A percentile compares a stretch with the other conserved stretches of the same genome.
Evolutionary conservation across 73 alveolate species (phyloP).

Genomic region (Durusdinium trenchii): DNA sequence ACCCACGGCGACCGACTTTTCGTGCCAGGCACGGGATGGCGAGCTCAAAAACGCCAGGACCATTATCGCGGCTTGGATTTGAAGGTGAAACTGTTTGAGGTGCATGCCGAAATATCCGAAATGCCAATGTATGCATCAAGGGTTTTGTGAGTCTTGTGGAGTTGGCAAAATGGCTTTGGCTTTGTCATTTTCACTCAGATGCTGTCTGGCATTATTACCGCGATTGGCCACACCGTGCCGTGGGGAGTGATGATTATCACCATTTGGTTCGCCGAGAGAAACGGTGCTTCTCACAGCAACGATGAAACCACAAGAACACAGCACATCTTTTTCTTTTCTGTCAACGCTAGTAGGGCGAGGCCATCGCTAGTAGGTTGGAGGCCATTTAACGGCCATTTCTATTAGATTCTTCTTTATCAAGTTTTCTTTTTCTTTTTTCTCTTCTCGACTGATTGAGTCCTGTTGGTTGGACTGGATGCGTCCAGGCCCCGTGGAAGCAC

Average conservation of each 20-base stretch:
- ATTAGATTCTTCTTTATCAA: no score
- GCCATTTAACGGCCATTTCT: no score
- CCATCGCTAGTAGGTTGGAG: no score
- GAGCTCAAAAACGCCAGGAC: not conserved
- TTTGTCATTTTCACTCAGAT: not conserved
- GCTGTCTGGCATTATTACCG: slow-evolving; percentile 58
- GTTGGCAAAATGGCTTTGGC: not conserved
- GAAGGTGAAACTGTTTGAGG: not conserved
- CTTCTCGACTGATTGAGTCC: no score
- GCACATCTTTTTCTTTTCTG: no score
- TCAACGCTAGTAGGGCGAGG: no score
- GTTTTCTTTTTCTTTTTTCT: no score
- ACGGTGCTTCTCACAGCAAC: no score
- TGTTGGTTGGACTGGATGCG: no score
- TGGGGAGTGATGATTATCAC: slow-evolving; percentile 89
- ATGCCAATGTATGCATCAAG: not conserved
- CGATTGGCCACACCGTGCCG: slow-evolving; percentile 68
- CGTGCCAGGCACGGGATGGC: slow-evolving; percentile 37
- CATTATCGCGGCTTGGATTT: not conserved
- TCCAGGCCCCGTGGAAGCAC: no score
- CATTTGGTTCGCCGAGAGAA: slow-evolving; percentile 49
- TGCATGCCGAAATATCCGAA: not conserved
- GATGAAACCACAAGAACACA: no score
- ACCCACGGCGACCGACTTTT: not conserved
- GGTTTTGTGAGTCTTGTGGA: not conserved